Evolutionary conservation across 768 basidiomycete species (phyloP).

Genomic region (Sporobolomyces roseus): DNA sequence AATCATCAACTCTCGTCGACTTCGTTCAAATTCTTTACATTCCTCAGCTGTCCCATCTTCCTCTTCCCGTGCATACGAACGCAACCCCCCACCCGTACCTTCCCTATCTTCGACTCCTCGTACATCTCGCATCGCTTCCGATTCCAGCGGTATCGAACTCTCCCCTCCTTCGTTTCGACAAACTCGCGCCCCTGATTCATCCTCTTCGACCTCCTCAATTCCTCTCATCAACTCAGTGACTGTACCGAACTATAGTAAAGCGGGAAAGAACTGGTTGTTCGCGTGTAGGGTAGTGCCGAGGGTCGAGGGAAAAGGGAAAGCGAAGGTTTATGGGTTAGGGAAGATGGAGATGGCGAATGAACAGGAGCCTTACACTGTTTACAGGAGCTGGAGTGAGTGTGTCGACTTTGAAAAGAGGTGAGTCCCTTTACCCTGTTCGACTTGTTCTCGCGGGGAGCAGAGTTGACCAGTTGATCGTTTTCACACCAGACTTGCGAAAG

Average conservation of each 20-base stretch:
- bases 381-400: constrained; percentile 40
- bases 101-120: constrained; percentile 12
- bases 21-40: constrained; percentile 20
- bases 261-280: constrained; percentile 31
- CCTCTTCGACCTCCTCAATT: not conserved
- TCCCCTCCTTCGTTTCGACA: not conserved
- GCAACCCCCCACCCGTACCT: constrained; percentile 12
- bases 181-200: not conserved
- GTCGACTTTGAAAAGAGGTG: constrained; percentile 38
- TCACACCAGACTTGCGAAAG: too few species aligned
- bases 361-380: constrained; percentile 40
- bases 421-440: not conserved
- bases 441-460: too few species aligned
- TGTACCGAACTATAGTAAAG: constrained; percentile 38
- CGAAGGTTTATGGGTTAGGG: constrained; percentile 18
- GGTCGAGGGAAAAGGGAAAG: not conserved
- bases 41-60: not conserved
- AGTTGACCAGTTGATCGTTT: too few species aligned
- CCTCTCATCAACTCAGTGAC: constrained; percentile 30
- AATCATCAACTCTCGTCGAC: constrained; percentile 21
- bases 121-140: not conserved
- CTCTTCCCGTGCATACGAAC: not conserved
- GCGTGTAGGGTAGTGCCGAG: constrained; percentile 40
- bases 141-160: constrained; percentile 6
- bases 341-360: constrained; percentile 27